A percentile compares a stretch with the other conserved stretches of the same genome.
phyloP scores from a whole-genome alignment of 352 stramenopile genomes.

The Phytophthora colocasiae region DNA sequence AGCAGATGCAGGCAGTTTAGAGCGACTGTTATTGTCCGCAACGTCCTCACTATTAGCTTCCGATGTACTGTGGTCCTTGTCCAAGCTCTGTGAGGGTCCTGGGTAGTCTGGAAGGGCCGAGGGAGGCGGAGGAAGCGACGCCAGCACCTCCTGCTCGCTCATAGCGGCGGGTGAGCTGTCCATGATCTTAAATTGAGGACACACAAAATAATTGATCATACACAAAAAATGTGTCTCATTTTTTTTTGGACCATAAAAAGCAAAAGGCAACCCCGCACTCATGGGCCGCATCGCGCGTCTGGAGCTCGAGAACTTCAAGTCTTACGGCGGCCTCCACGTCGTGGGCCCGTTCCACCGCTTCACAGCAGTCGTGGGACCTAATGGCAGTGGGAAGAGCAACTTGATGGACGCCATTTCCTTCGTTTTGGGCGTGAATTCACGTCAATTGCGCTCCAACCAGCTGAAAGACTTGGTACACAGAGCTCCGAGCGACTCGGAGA shows the following conservation, averaged over 20 bases:
- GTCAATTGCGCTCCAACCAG: conserved; percentile 95
- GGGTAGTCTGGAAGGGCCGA: conserved; percentile 36
- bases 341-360: conserved; percentile 99
- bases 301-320: conserved; percentile 99
- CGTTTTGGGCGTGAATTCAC: conserved; percentile 97
- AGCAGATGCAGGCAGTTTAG: conserved; percentile 29
- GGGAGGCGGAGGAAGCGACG: conserved; percentile 36
- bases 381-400: conserved; percentile 95
- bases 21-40: background rate
- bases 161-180: conserved; percentile 2
- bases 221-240: too few relatives aligned
- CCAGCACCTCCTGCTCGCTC: conserved; percentile 38
- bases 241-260: too few relatives aligned
- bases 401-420: conserved; percentile 98
- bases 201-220: too few relatives aligned
- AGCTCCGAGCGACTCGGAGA: conserved; percentile 58
- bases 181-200: background rate
- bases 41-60: conserved; percentile 9
- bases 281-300: conserved; percentile 93
- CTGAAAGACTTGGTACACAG: conserved; percentile 97
- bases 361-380: conserved; percentile 98
- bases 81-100: background rate
- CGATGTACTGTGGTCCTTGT: background rate
- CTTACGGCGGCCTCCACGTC: conserved; percentile 93
- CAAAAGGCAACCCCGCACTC: background rate